Conservation (phyloP, 352 stramenopile genomes). For the Pythium coloratum region DNA sequence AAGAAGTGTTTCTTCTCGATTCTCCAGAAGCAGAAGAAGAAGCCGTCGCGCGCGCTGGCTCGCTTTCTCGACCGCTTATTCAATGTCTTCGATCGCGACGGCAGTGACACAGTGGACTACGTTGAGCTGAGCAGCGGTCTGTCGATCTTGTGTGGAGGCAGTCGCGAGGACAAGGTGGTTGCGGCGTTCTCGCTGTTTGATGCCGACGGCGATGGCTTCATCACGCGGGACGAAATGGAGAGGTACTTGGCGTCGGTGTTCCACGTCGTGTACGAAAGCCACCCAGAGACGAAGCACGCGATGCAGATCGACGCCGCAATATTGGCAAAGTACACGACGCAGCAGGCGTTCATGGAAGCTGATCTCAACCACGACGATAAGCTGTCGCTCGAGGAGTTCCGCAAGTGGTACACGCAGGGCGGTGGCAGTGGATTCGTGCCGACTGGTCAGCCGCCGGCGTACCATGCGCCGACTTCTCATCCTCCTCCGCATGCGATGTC, state of each 20-base stretch:
- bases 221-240: slow-evolving; percentile 81
- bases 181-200: slow-evolving; percentile 88
- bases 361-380: slow-evolving; percentile 82
- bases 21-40: slow-evolving; percentile 55
- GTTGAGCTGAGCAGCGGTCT: slow-evolving; percentile 76
- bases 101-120: slow-evolving; percentile 72
- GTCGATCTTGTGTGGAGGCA: slow-evolving; percentile 71
- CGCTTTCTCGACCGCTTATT: slow-evolving; percentile 76
- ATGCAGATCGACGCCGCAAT: slow-evolving; percentile 52
- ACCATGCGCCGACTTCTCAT: background rate
- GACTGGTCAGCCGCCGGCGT: background rate
- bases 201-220: slow-evolving; percentile 77
- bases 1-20: slow-evolving; percentile 69
- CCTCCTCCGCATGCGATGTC: background rate
- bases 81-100: slow-evolving; percentile 72
- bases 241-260: slow-evolving; percentile 51
- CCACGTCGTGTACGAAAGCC: slow-evolving; percentile 24
- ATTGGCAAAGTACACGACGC: slow-evolving; percentile 71
- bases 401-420: slow-evolving; percentile 62
- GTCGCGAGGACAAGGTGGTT: slow-evolving; percentile 73
- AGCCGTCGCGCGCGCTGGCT: slow-evolving; percentile 47
- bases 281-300: slow-evolving; percentile 32
- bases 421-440: slow-evolving; percentile 2
- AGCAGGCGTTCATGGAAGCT: slow-evolving; percentile 84
- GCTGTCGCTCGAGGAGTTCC: slow-evolving; percentile 82